Evolutionary conservation across 495 filamentous ascomycete genomes (phyloP), one percentile per base, ranked within the genome.

Genomic region (Cryomyces antarcticus): DNA sequence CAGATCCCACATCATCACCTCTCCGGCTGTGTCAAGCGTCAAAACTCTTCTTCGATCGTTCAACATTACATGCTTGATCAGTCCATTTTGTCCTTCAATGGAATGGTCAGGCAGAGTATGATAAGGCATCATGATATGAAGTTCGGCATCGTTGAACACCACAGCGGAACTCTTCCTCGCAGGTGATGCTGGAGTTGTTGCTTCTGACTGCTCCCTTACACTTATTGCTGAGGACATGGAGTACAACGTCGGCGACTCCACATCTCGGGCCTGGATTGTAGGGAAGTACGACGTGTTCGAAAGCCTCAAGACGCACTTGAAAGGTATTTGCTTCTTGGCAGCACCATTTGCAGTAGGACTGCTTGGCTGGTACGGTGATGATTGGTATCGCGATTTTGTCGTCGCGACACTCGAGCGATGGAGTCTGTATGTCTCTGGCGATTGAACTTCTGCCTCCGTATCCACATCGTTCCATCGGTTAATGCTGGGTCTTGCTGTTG

Each of bases 1-100:
- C 28, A 97, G 61, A 66, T 97, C 92, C 89, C 89, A 97, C 50
- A 97, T 60, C 36, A 92, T 64, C n/a, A 97, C 87, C 56, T 96
- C 89, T 12, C 89, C 92, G 10, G 87, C 84, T 6, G 88, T 95
- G 59, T 97, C 89, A 49, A 93, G 61, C 0, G 89, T 97, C 46
- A 97, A 63, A 12, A 88, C 84, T 40, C 85, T 72, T 52, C 80
- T 77, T 53, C 89, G 66, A 55, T 97, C 88, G 63, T 94, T 96
- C 30, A 97, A 62, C 52, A 96, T 70, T 51, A 80, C 72, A 57
- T 93, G 80, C 58, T 95, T 97, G 50, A 96, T 86, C 45, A 97
- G 59, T 5, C 89, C 89, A 63, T 93, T 84, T 54, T 94, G 89
- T 4, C 89, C 92, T 58, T 94, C 84, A 39, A 96, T 87, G 3